Evolutionary conservation across 345 rosid genomes (phyloP).

Genomic region (Turnera subulata): DNA sequence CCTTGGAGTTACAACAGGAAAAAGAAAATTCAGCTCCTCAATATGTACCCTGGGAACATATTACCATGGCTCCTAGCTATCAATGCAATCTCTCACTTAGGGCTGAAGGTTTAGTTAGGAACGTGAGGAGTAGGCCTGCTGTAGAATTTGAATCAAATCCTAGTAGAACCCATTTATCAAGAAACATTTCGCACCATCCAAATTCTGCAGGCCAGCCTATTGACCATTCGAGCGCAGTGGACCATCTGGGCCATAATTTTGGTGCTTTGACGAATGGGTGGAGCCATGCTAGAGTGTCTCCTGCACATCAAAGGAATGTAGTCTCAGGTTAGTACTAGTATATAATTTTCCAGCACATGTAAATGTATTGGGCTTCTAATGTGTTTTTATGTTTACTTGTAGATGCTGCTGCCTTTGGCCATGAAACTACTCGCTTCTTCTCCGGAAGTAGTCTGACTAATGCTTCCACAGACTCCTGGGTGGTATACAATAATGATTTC

Average conservation of each 20-base stretch:
- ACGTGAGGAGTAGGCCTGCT: conserved; percentile 71
- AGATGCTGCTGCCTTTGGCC: conserved; percentile 51
- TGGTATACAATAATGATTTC: conserved; percentile 47
- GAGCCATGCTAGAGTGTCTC: conserved; percentile 47
- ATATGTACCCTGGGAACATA: conserved; percentile 45
- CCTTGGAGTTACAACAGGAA: conserved; percentile 48
- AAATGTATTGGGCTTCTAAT: neutral
- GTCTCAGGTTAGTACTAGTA: conserved; percentile 36
- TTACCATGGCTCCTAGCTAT: conserved; percentile 34
- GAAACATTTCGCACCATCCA: conserved; percentile 36
- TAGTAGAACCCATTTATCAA: conserved; percentile 42
- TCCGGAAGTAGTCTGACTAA: conserved; percentile 30
- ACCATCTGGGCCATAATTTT: conserved; percentile 44
- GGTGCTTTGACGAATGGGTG: conserved; percentile 42
- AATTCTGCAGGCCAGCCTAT: conserved; percentile 34
- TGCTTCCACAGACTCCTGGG: conserved; percentile 41
- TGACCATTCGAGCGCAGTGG: conserved; percentile 42
- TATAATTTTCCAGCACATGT: neutral
- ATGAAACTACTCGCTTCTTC: conserved; percentile 41
- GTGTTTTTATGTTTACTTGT: conserved; percentile 27
- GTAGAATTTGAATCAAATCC: conserved; percentile 52
- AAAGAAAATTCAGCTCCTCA: conserved; percentile 49
- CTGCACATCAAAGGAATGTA: conserved; percentile 52
- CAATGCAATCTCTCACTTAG: conserved; percentile 49
- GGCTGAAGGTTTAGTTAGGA: conserved; percentile 69